Base-by-base conservation (phyloP, 495 filamentous ascomycete genomes). In the Penicillium waksmanii region DNA sequence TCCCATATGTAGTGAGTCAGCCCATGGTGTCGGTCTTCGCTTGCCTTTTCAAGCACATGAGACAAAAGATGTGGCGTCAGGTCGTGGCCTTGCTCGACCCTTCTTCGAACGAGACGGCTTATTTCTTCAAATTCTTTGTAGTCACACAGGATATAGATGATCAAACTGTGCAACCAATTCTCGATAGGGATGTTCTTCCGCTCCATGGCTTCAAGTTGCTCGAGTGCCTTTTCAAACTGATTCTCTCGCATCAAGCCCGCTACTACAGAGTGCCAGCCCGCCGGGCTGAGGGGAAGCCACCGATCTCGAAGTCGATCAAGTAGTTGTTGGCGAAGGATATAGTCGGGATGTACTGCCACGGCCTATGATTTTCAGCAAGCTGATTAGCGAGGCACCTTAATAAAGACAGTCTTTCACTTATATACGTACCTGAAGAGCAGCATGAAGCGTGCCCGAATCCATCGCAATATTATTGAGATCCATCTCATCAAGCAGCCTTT, bases 321-420 rank as follows among this genome's bases (percentile, higher is more conserved):
- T n/a, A 96, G 78, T 33, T 87, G 78, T 36, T 81, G 78, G 21
- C 92, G 87, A 11, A 93, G 77, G 1, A 92, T 44, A 61, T 95
- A 93, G 71, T 97, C 87, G 1, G 94, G 93, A 70, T 97, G 93
- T 21, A 96, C 85, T 13, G 91, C 85, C 21, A 93, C 84, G 6
- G 85, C 84, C 85, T 93, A 53, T 1, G 31, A 62, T 18, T 23
- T 23, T 51, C 13, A 46, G 51, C n/a, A 66, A 59, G 61, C 57
- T 56, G 58, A 57, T 56, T 46, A 43, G 35, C 36, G 48, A 61
- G 35, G 17, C 2, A 21, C 42, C n/a, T 8, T 21, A 2, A 9
- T 18, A 8, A 43, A 8, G 17, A 6, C 33, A 2, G 17, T 15
- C 3, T 3, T 15, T 17, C 5, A 7, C 2, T 13, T 6, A 36